Percentiles rank a stretch among this genome's conserved stretches.
phyloP scores from a whole-genome alignment of 495 filamentous ascomycete species.

The Bacidia gigantensis region DNA sequence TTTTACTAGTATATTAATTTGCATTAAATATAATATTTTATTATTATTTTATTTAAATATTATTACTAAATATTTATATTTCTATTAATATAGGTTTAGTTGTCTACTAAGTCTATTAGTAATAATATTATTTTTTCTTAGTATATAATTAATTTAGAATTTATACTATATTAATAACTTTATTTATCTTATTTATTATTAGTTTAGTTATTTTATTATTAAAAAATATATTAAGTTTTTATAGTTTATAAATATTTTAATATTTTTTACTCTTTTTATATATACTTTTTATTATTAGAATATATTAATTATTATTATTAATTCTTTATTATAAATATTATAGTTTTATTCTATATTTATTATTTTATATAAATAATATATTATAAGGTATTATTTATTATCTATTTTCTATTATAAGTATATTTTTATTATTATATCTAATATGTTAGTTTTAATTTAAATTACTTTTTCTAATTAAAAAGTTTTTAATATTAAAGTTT shows the following conservation, averaged over 20 bases:
- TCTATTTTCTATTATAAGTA: constrained; percentile 10
- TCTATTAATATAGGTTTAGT: constrained; percentile 3
- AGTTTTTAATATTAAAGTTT: constrained; percentile 6
- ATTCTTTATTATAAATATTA: constrained; percentile 18
- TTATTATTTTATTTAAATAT: not conserved
- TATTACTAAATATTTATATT: not conserved
- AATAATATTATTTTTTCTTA: constrained; percentile 8
- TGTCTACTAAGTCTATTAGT: constrained; percentile 7
- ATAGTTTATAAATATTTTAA: constrained; percentile 17
- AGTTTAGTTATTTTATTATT: constrained; percentile 18
- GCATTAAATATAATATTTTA: not conserved
- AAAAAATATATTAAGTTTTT: constrained; percentile 20
- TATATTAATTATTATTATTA: constrained; percentile 12
- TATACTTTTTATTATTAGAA: constrained; percentile 12
- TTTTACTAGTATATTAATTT: constrained; percentile 2
- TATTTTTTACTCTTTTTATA: constrained; percentile 5
- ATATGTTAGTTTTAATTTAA: constrained; percentile 14
- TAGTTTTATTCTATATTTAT: constrained; percentile 15
- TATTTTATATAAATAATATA: constrained; percentile 15
- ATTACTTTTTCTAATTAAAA: constrained; percentile 6
- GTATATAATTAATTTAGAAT: constrained; percentile 20
- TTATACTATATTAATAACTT: constrained; percentile 21
- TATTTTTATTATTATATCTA: constrained; percentile 7
- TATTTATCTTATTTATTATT: constrained; percentile 15
- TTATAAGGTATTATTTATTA: constrained; percentile 5